Conservation (phyloP, 106 monocot genomes). For the Acorus calamus region DNA sequence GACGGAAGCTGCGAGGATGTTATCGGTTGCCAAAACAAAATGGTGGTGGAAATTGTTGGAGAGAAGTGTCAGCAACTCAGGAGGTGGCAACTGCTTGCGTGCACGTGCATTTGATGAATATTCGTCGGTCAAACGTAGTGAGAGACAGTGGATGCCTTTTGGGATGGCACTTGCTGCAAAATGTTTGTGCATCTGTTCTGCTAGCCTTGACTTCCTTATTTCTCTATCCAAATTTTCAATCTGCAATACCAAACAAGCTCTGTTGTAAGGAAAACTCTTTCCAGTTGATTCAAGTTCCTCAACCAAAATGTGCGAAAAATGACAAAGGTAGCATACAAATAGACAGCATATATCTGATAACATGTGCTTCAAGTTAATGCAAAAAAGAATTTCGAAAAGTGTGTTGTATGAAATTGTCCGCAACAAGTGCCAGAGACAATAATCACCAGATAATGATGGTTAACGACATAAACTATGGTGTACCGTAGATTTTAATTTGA, state of each 20-base stretch:
- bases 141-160: constrained; percentile 87
- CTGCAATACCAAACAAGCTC: constrained; percentile 18
- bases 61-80: constrained; percentile 63
- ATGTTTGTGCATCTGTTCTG: constrained; percentile 83
- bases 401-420: too few relatives aligned
- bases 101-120: constrained; percentile 97
- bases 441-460: too few relatives aligned
- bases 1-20: constrained; percentile 85
- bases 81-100: constrained; percentile 72
- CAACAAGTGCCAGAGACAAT: too few relatives aligned
- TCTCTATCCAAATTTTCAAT: constrained; percentile 76
- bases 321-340: too few relatives aligned
- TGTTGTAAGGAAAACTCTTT: too few relatives aligned
- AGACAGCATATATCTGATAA: too few relatives aligned
- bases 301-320: too few relatives aligned
- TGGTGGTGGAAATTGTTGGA: constrained; percentile 68
- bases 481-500: constrained; percentile 32
- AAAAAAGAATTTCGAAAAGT: too few relatives aligned
- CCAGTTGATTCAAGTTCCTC: too few relatives aligned
- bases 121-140: constrained; percentile 76
- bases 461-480: too few relatives aligned
- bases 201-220: constrained; percentile 53
- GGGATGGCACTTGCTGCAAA: constrained; percentile 89
- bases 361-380: too few relatives aligned
- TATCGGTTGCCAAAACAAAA: constrained; percentile 73